Evolutionary conservation across 2,329 filamentous ascomycete species (phyloP).

Genomic region (Aspergillus brunneoviolaceus): DNA sequence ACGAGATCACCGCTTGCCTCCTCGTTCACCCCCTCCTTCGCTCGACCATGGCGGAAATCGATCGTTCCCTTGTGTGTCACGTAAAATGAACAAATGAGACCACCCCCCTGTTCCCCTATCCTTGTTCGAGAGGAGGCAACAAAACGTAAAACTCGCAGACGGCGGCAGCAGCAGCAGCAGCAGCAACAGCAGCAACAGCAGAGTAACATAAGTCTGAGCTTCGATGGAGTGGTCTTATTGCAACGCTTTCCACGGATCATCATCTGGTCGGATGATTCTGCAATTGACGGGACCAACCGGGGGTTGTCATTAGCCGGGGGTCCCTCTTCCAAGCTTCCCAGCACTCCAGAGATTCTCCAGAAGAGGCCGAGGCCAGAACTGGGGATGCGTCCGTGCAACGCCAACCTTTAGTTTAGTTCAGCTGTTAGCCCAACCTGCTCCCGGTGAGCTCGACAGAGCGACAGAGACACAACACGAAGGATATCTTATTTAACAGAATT

Average conservation of each 20-base stretch:
- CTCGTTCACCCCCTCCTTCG: neutral
- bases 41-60: neutral
- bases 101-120: neutral
- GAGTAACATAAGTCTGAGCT: neutral
- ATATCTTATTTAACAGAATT: neutral
- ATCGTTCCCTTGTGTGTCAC: neutral
- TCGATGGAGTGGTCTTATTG: neutral
- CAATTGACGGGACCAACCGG: conserved; percentile 11
- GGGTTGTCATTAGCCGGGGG: conserved; percentile 12
- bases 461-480: neutral
- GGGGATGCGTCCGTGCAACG: conserved; percentile 14
- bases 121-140: neutral
- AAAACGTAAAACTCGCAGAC: neutral
- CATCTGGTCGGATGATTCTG: conserved; percentile 17
- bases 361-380: conserved; percentile 1
- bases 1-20: too few relatives aligned
- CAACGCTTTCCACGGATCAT: conserved; percentile 2
- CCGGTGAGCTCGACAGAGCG: neutral
- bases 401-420: neutral
- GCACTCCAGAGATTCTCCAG: too few relatives aligned
- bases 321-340: neutral
- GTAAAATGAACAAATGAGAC: neutral
- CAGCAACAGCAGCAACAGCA: neutral
- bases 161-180: too few relatives aligned
- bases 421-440: neutral